Percentiles rank a stretch among this genome's conserved stretches.
phyloP scores from a whole-genome alignment of 2,329 filamentous ascomycete genomes.

The Microcyclospora pomicola region DNA sequence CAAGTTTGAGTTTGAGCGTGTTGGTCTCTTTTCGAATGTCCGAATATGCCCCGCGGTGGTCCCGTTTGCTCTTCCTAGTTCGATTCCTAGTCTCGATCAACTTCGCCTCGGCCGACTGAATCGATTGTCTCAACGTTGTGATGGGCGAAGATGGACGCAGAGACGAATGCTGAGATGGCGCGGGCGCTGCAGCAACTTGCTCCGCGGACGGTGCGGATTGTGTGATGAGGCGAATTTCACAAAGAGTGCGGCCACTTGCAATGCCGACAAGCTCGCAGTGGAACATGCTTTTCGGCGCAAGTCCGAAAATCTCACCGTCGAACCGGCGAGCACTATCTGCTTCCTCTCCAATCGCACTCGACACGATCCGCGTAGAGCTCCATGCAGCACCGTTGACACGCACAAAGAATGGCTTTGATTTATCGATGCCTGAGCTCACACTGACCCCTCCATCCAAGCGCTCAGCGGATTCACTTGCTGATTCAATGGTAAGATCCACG shows the following conservation, averaged over 20 bases:
- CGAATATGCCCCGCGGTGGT: slow-evolving; percentile 57
- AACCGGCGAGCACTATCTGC: slow-evolving; percentile 37
- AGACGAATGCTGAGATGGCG: slow-evolving; percentile 46
- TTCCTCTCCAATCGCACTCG: slow-evolving; percentile 30
- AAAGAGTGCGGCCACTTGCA: slow-evolving; percentile 50
- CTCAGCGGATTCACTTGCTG: slow-evolving; percentile 11
- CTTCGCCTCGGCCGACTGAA: slow-evolving; percentile 56
- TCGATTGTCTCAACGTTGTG: slow-evolving; percentile 63
- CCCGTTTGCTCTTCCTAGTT: slow-evolving; percentile 58
- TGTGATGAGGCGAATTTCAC: slow-evolving; percentile 59
- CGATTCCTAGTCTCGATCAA: slow-evolving; percentile 54
- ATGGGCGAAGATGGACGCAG: slow-evolving; percentile 62
- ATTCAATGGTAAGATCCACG: slow-evolving; percentile 21
- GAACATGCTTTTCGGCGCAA: slow-evolving; percentile 62
- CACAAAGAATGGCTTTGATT: slow-evolving; percentile 63
- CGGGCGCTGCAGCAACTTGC: slow-evolving; percentile 36
- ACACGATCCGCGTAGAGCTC: slow-evolving; percentile 60
- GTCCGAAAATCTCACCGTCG: slow-evolving; percentile 54
- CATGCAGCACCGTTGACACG: slow-evolving; percentile 66
- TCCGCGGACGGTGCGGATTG: slow-evolving; percentile 45
- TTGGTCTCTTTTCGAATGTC: slow-evolving; percentile 61
- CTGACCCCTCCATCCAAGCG: slow-evolving; percentile 27
- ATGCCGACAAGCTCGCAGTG: slow-evolving; percentile 64
- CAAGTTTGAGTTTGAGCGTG: slow-evolving; percentile 49
- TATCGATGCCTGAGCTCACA: slow-evolving; percentile 41